Conservation (phyloP, 805 yeast species). For the Monosporozyma siamensis region DNA sequence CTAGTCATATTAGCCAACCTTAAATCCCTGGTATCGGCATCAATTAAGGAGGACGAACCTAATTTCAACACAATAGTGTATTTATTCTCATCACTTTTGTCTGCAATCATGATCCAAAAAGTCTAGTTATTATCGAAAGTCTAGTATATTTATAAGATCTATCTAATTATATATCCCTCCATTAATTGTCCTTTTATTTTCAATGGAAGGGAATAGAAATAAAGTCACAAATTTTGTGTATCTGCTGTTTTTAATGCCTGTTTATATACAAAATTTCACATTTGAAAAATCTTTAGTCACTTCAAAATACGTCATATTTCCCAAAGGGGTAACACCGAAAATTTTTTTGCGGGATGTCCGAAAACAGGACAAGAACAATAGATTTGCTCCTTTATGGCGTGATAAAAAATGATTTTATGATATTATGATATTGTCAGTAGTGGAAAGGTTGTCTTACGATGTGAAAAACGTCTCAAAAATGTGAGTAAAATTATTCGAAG, state of each 20-base stretch:
- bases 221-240: no score
- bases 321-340: not conserved
- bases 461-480: not conserved
- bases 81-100: conserved; percentile 8
- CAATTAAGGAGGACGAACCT: conserved; percentile 89
- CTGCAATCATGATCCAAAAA: not conserved
- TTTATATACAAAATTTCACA: not conserved
- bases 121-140: not conserved
- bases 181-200: no score
- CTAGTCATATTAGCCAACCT: conserved; percentile 83
- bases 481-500: not conserved
- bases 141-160: not conserved
- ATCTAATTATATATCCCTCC: no score
- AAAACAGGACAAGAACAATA: no score
- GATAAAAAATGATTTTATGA: no score
- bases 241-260: no score
- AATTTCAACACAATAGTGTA: conserved; percentile 49
- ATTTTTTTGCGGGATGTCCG: no score
- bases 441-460: no score
- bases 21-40: conserved; percentile 82
- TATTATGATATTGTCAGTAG: not conserved
- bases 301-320: not conserved
- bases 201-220: no score
- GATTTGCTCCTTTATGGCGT: no score
- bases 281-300: no score